These are phyloP conservation scores for Collybia mongolica DNA, from an alignment of 768 basidiomycete species.

Conservation along the genomic window DNA sequence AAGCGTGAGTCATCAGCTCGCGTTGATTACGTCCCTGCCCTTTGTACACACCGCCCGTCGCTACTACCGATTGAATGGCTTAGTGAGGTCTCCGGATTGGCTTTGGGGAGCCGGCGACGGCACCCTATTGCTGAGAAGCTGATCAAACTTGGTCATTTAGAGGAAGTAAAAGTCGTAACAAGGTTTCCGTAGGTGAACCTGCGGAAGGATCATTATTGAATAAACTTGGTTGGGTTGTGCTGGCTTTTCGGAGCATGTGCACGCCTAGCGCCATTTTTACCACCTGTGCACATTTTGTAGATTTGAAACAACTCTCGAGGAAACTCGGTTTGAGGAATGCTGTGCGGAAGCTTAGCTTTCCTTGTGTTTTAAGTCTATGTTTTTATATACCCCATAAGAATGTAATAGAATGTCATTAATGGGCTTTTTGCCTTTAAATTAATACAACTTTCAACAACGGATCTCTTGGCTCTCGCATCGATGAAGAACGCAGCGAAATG, in stretches of 20 bases:
- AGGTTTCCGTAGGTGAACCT: constrained; percentile 84
- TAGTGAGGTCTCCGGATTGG: constrained; percentile 84
- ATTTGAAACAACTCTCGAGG: too few relatives aligned
- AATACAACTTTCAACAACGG: too few relatives aligned
- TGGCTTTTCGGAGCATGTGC: constrained; percentile 31
- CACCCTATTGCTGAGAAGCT: constrained; percentile 49
- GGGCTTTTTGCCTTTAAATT: too few relatives aligned
- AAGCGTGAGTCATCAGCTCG: constrained; percentile 88
- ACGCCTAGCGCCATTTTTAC: constrained; percentile 34
- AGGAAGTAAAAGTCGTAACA: constrained; percentile 85
- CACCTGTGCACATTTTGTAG: constrained; percentile 49
- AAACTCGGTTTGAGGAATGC: too few relatives aligned
- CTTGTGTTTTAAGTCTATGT: too few relatives aligned
- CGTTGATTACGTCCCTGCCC: constrained; percentile 47
- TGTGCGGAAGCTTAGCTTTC: too few relatives aligned
- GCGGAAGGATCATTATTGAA: constrained; percentile 73
- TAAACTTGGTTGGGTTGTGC: constrained; percentile 28
- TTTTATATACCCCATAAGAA: too few relatives aligned
- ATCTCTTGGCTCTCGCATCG: too few relatives aligned
- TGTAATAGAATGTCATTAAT: constrained; percentile 27
- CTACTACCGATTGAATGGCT: constrained; percentile 92
- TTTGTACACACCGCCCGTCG: constrained; percentile 67
- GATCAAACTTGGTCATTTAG: constrained; percentile 81
- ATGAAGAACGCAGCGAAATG: too few relatives aligned
- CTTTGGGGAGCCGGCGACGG: constrained; percentile 59